Evolutionary conservation across 371 early-diverging fungal genomes (phyloP), one percentile per base, ranked within the genome.

Genomic region (Nematocida parisii): DNA sequence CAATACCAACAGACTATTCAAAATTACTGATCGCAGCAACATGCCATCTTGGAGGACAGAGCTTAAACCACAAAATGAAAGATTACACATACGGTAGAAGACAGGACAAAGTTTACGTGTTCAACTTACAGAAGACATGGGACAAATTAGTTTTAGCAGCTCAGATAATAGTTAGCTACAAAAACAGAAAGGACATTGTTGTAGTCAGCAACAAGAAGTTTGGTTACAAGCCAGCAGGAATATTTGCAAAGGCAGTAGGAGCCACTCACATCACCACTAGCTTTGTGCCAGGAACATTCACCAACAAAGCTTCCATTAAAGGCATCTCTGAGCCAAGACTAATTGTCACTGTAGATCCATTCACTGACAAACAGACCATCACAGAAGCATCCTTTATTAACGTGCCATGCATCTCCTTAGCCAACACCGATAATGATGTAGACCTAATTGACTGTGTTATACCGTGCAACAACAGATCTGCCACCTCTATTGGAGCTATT

Each of bases 221-320:
- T 87, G 97, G 97, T 83, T 94, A 95, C 90, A 94, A 96, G 89
- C 96, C 97, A 71, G 96, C 93, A 75, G 90, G 94, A 75, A 98
- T 97, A 90, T 97, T 93, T 89, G 94, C 95, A 73, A 91, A 93
- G 85, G 92, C 93, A 90, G 94, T 94, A 84, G 95, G 95, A 75
- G 93, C 94, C 67, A 93, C 93, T 86, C 94, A 96, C 85, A 92
- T 95, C 81, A 95, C 95, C 72, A 97, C 96, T 87, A 93, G 96
- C 84, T 98, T 98, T 92, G 95, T 97, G 86, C 98, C 99, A 82
- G 98, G 99, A 90, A 95, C 94, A 87, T 98, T 99, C 90, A 97
- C 98, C 86, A 98, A 99, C 90, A 93, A 95, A 90, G 93, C 58
- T 3, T 58, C 93, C 89, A 96, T 97, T 84, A 94, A 93, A 85